Conservation (phyloP, 1,284 basidiomycete genomes). For the Polyporus tsugae region DNA sequence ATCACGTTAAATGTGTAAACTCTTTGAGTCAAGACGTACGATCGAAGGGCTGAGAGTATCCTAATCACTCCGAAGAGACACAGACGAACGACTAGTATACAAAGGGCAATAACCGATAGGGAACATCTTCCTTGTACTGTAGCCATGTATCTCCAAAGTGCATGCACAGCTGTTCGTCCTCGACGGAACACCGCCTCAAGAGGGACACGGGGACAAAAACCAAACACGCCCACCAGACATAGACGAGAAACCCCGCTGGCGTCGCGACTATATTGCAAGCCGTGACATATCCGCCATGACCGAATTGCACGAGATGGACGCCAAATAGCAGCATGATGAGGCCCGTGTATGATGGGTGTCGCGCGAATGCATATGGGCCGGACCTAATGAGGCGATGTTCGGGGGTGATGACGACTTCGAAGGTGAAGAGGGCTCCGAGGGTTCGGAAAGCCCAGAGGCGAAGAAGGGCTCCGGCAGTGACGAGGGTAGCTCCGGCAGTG, state of each 20-base stretch:
- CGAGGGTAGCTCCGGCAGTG: conserved; percentile 27
- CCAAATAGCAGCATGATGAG: conserved; percentile 25
- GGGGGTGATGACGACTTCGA: conserved; percentile 37
- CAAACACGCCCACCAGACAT: not conserved
- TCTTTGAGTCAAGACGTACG: no score
- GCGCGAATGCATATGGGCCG: conserved; percentile 38
- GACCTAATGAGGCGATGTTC: conserved; percentile 35
- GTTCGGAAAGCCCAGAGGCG: conserved; percentile 35
- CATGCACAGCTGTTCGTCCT: conserved; percentile 22
- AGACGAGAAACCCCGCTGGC: not conserved
- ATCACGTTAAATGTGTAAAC: no score
- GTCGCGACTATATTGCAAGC: conserved; percentile 17
- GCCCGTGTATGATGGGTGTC: conserved; percentile 39
- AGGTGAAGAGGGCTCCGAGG: conserved; percentile 39
- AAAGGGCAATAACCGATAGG: conserved; percentile 21
- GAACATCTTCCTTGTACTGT: conserved; percentile 14
- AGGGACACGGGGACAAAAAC: conserved; percentile 10
- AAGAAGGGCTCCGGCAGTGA: conserved; percentile 28
- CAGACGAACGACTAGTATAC: not conserved
- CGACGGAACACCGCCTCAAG: conserved; percentile 12
- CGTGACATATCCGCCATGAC: conserved; percentile 26
- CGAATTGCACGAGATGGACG: conserved; percentile 37
- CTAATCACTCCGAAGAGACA: not conserved
- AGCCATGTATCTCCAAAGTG: conserved; percentile 23
- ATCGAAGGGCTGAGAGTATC: not conserved